Evolutionary conservation across 2,329 filamentous ascomycete species (phyloP), one percentile per base, ranked within the genome.

Genomic region (Sporothrix pallida): DNA sequence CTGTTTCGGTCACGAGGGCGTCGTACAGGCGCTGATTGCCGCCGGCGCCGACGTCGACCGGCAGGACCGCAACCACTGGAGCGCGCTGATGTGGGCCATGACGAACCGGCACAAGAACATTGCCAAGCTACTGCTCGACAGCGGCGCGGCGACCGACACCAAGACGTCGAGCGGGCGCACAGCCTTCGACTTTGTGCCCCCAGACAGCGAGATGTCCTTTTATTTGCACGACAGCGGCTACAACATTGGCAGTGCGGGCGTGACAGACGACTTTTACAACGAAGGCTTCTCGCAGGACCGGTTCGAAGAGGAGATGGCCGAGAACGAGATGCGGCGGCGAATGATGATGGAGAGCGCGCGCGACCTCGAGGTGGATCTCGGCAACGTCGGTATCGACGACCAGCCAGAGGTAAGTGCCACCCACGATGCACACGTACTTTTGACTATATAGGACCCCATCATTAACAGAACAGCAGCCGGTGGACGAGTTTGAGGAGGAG

Each of bases 301-400:
- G 23, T 98, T 99, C 76, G 96, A 99, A 82, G 95, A 98, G 80
- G 96, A 99, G 81, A 91, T 98, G 88, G 95, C 95, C 2, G 96
- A 99, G 81, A 97, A 93, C 78, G 96, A 98, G 82, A 90, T 98
- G 88, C 93, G 95, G 80, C 89, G 95, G 76, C 90, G 96, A 46
- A 97, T 99, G 94, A 98, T 98, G 95, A 96, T 97, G 89, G 96
- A 99, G 81, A 99, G 96, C 80, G 95, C 96, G 6, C 92, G 97
- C 77, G 97, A 99, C 81, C 86, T 99, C 50, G 96, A 99, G 82
- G 96, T 99, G 58, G 96, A 99, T 79, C 83, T 99, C 72, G 96
- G 95, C 13, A 99, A 97, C 78, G 89, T 99, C 73, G 96, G 96
- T 44, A 91, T 99, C 78, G 96, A 99, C 80, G 96, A 99, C 81